Conservation (phyloP, 148 eudicot species). For the Silene uniflora region DNA sequence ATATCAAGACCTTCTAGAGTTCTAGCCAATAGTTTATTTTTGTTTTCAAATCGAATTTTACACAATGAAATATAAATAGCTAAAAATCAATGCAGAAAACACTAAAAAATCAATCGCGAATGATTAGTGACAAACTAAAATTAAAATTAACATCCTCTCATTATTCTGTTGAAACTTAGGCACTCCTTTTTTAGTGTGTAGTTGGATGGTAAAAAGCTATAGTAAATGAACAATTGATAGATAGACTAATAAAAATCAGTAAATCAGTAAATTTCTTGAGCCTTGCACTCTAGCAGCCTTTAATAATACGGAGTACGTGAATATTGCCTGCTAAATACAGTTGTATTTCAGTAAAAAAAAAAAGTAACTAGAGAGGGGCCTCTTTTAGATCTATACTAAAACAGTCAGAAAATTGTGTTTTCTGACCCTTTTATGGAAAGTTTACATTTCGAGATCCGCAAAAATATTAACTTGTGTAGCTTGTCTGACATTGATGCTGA, state of each 20-base stretch:
- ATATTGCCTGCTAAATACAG: conserved; percentile 15
- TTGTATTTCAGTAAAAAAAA: conserved; percentile 4
- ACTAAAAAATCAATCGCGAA: too few relatives aligned
- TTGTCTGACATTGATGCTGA: conserved; percentile 2
- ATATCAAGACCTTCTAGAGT: too few relatives aligned
- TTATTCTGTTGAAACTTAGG: too few relatives aligned
- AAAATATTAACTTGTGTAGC: background rate
- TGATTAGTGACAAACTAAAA: too few relatives aligned
- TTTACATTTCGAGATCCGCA: conserved; percentile 7
- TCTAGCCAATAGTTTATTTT: too few relatives aligned
- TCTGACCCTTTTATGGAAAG: conserved; percentile 3
- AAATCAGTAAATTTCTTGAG: conserved; percentile 17
- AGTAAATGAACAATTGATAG: background rate
- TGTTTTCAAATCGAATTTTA: too few relatives aligned
- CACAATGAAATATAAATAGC: too few relatives aligned
- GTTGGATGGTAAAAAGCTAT: conserved; percentile 9
- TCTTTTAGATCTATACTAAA: background rate
- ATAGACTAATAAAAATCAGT: too few relatives aligned
- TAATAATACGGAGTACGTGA: conserved; percentile 24
- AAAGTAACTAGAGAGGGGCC: background rate
- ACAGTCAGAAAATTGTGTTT: background rate
- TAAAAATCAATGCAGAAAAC: too few relatives aligned
- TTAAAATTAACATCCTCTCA: too few relatives aligned
- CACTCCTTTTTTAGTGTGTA: background rate
- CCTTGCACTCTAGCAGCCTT: conserved; percentile 36